Base-by-base conservation (phyloP, 108 stramenopile genomes). In the Aurantiochytrium sp. region DNA sequence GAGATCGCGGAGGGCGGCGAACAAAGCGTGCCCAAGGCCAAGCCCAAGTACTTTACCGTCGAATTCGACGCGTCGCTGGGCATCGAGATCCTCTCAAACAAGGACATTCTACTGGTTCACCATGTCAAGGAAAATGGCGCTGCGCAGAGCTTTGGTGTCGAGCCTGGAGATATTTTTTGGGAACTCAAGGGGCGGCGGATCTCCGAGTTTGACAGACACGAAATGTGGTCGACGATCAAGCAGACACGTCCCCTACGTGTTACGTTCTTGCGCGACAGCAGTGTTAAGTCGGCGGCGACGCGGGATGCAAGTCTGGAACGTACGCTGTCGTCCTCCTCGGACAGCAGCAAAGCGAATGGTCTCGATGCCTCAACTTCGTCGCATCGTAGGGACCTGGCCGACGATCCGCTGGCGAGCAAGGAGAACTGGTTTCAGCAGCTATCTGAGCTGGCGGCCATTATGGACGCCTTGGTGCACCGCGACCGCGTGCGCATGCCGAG, bases 381-480 rank as follows among this genome's bases (percentile, higher is more conserved):
- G 42, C 64, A 69, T 10, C 55, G 55, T 16, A 16, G 2, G 0
- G 76, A 83, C 16, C 43, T 6, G 49, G n/a, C 12, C 6, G 76
- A 83, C 12, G 76, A 83, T 23, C 76, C 76, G 1, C 76, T 83
- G 51, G 6, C 76, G 51, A 83, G 76, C 51, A 83, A 83, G 28
- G 76, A 83, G 51, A 83, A 83, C 4, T 83, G 76, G 76, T 83
- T 83, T 23, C 76, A 83, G 76, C 76, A 83, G 23, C 76, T 83
- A 0, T 83, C 76, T 6, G 76, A 83, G 76, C 76, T 83, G 45
- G 76, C 76, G 12, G 76, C 76, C 28, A 83, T 83, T 45, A 83
- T 83, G 76, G 76, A 83, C 25, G 76, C 76, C 45, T 45, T 83
- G 12, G 76, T 83, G 49, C 6, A 83, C 51, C 76, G 76, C 8